Conservation (phyloP, 352 stramenopile genomes). For the Globisporangium carolinianum region DNA sequence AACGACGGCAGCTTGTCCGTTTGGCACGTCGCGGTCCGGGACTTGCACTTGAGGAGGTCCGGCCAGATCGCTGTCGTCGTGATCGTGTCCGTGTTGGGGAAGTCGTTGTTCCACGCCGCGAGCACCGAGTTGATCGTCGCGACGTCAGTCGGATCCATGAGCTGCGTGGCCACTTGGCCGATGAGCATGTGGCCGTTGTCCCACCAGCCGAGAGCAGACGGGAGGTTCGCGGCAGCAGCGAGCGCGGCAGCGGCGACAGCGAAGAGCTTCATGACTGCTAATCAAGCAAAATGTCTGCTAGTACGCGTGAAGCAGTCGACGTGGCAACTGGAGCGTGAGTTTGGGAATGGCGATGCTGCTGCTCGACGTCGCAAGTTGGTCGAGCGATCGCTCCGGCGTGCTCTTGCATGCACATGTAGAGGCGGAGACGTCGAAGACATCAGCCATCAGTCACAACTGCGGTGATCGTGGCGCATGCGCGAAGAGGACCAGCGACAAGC, state of each 20-base stretch:
- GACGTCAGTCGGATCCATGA: constrained; percentile 36
- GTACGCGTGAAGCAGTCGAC: neutral
- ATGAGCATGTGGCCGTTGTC: constrained; percentile 66
- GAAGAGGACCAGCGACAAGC: no score
- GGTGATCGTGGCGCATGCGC: no score
- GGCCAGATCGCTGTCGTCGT: constrained; percentile 43
- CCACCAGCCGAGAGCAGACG: constrained; percentile 34
- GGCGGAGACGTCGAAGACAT: no score
- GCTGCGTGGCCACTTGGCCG: constrained; percentile 40
- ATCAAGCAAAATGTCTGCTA: neutral
- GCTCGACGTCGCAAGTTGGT: no score
- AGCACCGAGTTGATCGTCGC: constrained; percentile 42
- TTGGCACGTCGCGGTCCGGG: constrained; percentile 25
- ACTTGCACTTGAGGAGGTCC: constrained; percentile 54
- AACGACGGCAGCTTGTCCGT: constrained; percentile 32
- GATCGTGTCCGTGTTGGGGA: constrained; percentile 48
- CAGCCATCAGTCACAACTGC: no score
- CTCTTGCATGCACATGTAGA: no score
- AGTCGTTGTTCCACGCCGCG: constrained; percentile 37
- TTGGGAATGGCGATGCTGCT: neutral
- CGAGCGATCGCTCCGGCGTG: no score
- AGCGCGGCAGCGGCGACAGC: constrained; percentile 9
- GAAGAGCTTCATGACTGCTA: constrained; percentile 27
- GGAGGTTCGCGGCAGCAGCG: constrained; percentile 12
- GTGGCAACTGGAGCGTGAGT: constrained; percentile 5